Base-by-base conservation (phyloP, 257 asterid genomes). In the Cordia subcordata region DNA sequence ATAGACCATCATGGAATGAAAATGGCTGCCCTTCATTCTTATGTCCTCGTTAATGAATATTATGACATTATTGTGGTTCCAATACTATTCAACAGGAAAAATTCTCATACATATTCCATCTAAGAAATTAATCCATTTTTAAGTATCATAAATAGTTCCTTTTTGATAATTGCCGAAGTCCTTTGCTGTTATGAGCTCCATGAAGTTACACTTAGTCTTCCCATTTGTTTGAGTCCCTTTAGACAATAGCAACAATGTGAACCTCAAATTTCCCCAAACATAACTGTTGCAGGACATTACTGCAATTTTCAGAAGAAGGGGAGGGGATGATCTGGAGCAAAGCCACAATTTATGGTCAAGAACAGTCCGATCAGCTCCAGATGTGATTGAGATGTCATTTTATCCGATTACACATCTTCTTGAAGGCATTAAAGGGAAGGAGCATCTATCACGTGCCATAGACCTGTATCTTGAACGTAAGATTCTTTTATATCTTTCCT, bases 321-420 rank as follows among this genome's bases (percentile, higher is more conserved):
- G 96, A 66, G 96, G 95, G 66, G 96, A 85, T 68, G 95, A 85
- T 78, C 79, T 88, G 65, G 95, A 88, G 70, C 95, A 81, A 75
- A 81, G 79, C 82, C 95, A 88, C 75, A 68, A 65, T 56, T 86
- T 77, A 42, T 85, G 95, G 96, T 91, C 72, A 8, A 76, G 65
- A 71, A 83, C 96, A 0, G 83, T 88, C 32, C 71, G 68, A 62
- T 85, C 90, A 39, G 82, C 94, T 33, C 96, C 95, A 21, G 95
- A 85, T 70, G 96, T 88, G 32, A 88, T 88, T 52, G 93, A 88
- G 71, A 85, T 88, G 96, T 75, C 88, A 27, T 88, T 88, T 62
- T 65, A 69, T 62, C 90, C 94, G 0, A 79, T 88, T 55, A 65
- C 79, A 8, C 81, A 74, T 67, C 90, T 88, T 58, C 94, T 88